Evolutionary conservation across 768 basidiomycete species (phyloP).

Genomic region (Phylloporus sp.): DNA sequence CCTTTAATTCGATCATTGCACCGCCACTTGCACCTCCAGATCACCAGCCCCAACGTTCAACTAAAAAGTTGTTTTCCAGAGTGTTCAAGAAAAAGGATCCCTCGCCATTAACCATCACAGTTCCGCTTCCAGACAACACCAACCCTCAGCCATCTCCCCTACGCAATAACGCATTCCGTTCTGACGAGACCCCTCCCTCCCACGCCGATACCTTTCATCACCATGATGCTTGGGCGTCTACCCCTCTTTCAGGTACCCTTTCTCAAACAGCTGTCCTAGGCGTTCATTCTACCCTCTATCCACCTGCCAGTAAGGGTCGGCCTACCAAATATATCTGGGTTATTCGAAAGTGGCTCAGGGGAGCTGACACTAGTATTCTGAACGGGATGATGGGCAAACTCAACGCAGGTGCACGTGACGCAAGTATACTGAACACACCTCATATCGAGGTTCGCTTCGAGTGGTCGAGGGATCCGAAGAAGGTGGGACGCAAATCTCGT

Average conservation of each 20-base stretch:
- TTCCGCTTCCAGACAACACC: constrained; percentile 25
- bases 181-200: constrained; percentile 16
- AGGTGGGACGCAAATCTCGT: constrained; percentile 21
- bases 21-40: constrained; percentile 14
- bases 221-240: constrained; percentile 13
- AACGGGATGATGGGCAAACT: constrained; percentile 43
- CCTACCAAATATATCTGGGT: constrained; percentile 69
- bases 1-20: constrained; percentile 15
- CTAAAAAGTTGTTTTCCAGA: constrained; percentile 62
- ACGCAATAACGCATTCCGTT: constrained; percentile 4
- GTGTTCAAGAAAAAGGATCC: constrained; percentile 59
- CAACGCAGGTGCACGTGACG: constrained; percentile 26
- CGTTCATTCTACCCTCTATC: constrained; percentile 61
- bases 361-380: constrained; percentile 41
- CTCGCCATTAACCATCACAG: constrained; percentile 17
- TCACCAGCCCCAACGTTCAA: constrained; percentile 36
- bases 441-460: constrained; percentile 74
- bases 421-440: constrained; percentile 17
- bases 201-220: constrained; percentile 6
- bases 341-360: constrained; percentile 72
- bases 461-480: constrained; percentile 53
- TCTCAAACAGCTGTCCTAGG: constrained; percentile 56
- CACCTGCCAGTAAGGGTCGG: constrained; percentile 38
- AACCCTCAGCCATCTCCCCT: constrained; percentile 19
- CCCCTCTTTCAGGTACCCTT: constrained; percentile 10